Evolutionary conservation across 768 basidiomycete species (phyloP), one percentile per base, ranked within the genome.

Genomic region (Filobasidium floriforme): DNA sequence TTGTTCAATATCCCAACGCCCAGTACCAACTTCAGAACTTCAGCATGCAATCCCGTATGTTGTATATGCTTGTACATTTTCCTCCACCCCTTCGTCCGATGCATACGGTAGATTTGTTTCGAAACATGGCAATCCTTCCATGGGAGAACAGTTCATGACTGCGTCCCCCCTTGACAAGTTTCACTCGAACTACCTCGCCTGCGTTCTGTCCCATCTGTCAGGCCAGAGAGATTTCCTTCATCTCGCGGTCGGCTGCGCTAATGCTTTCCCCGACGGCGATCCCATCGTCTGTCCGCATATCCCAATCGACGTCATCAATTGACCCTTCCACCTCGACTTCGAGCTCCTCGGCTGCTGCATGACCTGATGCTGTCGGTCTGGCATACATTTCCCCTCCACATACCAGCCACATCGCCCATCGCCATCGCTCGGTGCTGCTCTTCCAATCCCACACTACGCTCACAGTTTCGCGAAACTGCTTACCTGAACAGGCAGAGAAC

Each of bases 371-470:
- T 9, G 32, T 37, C 32, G 32, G 32, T 37, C 32, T 9, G 14
- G 24, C 54, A 32, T 57, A 26, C 18, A 24, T 51, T 18, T 19
- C 19, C 46, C 46, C 46, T 24, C 24, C 54, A 32, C 54, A 57
- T 4, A 26, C 15, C 12, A 57, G 19, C 54, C 54, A 57, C 54
- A 57, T 57, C 54, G 54, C 54, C 54, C 54, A 57, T 57, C 54
- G 15, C 54, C 54, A 57, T 32, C 54, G 19, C 29, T 57, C 54
- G 24, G 54, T 57, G 14, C 54, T 28, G 18, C 18, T 19, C 54
- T 57, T 57, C 54, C 54, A 57, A 57, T 32, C 22, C 54, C 54
- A 57, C 5, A 57, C 54, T 15, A 57, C 54, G 54, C 18, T 15
- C 15, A 57, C 29, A 24, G 29, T 57, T 24, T 57, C 54, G 7